Base-by-base conservation (phyloP, 345 rosid species). In the Camelina neglecta region DNA sequence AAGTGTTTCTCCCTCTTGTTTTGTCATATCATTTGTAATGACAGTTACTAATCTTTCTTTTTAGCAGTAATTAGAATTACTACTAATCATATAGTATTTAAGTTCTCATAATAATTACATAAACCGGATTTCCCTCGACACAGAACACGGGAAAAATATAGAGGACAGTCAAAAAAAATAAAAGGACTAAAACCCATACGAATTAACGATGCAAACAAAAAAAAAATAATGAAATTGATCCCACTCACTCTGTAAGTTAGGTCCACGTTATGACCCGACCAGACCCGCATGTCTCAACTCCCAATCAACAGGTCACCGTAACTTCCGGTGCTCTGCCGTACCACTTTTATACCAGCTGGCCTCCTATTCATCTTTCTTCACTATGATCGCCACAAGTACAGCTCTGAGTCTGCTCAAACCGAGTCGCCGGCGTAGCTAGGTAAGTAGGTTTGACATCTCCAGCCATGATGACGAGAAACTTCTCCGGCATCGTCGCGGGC, bases 391-490 rank as follows among this genome's bases (percentile, higher is more conserved):
- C 60, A 49, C 78, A 73, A 47, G 77, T 63, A 44, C 92, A 83
- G 51, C 78, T 79, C 20, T 29, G 31, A 29, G 31, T 29, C 31
- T 75, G 80, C 2, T 81, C 83, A 47, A 42, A 15, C 66, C 49
- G 29, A 57, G 48, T 55, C 29, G 42, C 80, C 16, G 92, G 97
- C 0, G 93, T 93, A 26, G 98, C 97, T 73, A 93, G 55, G 75
- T 81, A 86, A 21, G 91, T 91, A 8, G 97, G 91, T 57, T 86
- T 84, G 24, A 64, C 67, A 65, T 90, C 75, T 0, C 97, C 98
- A 0, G 98, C 97, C 96, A 93, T 91, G 47, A 93, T 87, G 44
- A 93, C 98, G 67, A 90, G 69, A 13, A 90, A 69, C 83, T 88
- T 93, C 75, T 87, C 95, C 60, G 86, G 88, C 72, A 80, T 66